phyloP scores from a whole-genome alignment of 306 rosid genomes.

The Hippophae gyantsensis region DNA sequence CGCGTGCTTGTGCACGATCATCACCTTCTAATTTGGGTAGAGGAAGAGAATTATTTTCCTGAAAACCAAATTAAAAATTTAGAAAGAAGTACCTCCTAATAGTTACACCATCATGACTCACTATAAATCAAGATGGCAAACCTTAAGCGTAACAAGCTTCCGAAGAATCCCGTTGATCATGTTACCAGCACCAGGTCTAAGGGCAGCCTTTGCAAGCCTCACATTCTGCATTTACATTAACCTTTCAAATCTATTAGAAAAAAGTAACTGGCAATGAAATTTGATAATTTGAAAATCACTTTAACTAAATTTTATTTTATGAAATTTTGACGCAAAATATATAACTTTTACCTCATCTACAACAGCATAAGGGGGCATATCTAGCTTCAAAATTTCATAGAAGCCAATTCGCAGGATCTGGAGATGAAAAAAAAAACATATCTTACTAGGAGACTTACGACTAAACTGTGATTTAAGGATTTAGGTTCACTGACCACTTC shows the following conservation, averaged over 20 bases:
- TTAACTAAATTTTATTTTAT: background rate
- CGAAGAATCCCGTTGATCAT: slow-evolving; percentile 84
- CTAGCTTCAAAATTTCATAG: slow-evolving; percentile 73
- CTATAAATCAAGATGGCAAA: slow-evolving; percentile 20
- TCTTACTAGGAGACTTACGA: background rate
- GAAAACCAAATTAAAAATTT: slow-evolving; percentile 25
- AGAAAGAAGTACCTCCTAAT: slow-evolving; percentile 1
- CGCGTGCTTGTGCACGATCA: slow-evolving; percentile 74
- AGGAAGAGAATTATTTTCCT: slow-evolving; percentile 65
- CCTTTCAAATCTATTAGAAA: background rate
- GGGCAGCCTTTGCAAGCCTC: slow-evolving; percentile 77
- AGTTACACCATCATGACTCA: slow-evolving; percentile 3
- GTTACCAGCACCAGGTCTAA: slow-evolving; percentile 89
- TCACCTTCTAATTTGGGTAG: slow-evolving; percentile 78
- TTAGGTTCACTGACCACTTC: background rate
- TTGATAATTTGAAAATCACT: background rate
- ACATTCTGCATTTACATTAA: slow-evolving; percentile 51
- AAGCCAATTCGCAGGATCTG: slow-evolving; percentile 75
- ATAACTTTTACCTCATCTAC: slow-evolving; percentile 62
- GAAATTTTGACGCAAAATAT: background rate
- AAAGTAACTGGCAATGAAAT: slow-evolving; percentile 6
- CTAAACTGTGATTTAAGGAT: background rate
- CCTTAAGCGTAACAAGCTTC: slow-evolving; percentile 68
- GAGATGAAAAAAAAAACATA: slow-evolving; percentile 3
- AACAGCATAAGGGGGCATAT: slow-evolving; percentile 84